Percentiles rank a stretch among this genome's conserved stretches.
These are phyloP conservation scores for Salpingoeca rosetta DNA, from an alignment of 78 protist genomes.

Conservation along the genomic window DNA sequence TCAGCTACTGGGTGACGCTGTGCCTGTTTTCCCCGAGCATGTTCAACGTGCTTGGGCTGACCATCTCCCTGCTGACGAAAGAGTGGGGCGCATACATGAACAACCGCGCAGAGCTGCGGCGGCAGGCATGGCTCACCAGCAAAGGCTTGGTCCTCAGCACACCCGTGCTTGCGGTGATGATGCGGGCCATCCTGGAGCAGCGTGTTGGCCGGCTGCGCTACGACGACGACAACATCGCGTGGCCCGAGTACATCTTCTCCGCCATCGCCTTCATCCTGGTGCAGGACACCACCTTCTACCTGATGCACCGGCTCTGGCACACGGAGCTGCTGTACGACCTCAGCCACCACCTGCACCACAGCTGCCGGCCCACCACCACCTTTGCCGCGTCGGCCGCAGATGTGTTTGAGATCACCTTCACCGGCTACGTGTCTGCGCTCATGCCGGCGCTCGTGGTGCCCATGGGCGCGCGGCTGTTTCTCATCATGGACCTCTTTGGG, in stretches of 20 bases:
- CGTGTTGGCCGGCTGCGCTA: neutral
- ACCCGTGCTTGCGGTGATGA: neutral
- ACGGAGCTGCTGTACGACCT: neutral
- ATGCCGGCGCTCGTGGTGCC: neutral
- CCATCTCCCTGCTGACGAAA: neutral
- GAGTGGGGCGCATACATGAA: neutral
- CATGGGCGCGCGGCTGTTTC: neutral
- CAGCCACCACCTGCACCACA: neutral
- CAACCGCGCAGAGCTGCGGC: neutral
- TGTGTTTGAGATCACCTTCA: neutral
- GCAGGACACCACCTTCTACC: neutral
- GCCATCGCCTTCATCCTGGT: neutral
- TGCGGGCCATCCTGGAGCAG: neutral
- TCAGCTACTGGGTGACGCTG: neutral
- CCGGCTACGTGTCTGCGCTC: neutral
- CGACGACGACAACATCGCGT: neutral
- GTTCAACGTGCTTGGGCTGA: neutral
- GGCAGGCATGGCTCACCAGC: neutral
- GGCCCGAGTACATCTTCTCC: neutral
- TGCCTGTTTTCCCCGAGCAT: neutral
- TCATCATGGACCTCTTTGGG: neutral
- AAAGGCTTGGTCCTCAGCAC: neutral
- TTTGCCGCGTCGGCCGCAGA: neutral
- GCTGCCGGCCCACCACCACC: neutral
- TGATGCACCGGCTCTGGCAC: neutral